These are phyloP conservation scores for Epicoccum nigrum DNA, from an alignment of 2,329 filamentous ascomycete genomes.

Conservation along the genomic window DNA sequence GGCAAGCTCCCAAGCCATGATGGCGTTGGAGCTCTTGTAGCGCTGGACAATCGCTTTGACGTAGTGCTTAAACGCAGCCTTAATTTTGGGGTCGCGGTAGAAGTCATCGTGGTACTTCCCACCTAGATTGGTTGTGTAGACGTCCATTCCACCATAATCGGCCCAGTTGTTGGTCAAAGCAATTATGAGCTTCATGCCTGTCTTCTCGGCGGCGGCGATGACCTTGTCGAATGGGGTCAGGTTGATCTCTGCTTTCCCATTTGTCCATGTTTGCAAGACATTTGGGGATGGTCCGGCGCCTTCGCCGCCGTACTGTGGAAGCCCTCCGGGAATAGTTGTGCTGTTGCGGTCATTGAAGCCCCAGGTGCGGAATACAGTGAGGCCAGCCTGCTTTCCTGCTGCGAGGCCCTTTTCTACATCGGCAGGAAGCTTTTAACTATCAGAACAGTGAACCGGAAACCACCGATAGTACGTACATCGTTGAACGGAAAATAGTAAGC, in stretches of 20 bases:
- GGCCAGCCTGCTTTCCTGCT: slow-evolving; percentile 56
- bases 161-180: slow-evolving; percentile 65
- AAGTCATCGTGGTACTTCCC: slow-evolving; percentile 59
- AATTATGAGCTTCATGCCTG: slow-evolving; percentile 60
- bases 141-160: slow-evolving; percentile 65
- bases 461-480: slow-evolving; percentile 54
- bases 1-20: slow-evolving; percentile 63
- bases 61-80: slow-evolving; percentile 58
- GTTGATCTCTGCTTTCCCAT: slow-evolving; percentile 56
- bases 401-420: slow-evolving; percentile 56
- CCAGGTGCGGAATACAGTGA: slow-evolving; percentile 63
- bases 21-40: slow-evolving; percentile 55
- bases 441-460: too few species aligned
- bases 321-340: slow-evolving; percentile 52
- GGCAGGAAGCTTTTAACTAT: slow-evolving; percentile 56
- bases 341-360: slow-evolving; percentile 64
- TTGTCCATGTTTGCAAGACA: slow-evolving; percentile 53
- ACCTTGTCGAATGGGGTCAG: slow-evolving; percentile 58
- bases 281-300: slow-evolving; percentile 54
- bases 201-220: slow-evolving; percentile 56
- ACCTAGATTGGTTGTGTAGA: slow-evolving; percentile 63
- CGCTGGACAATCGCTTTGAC: slow-evolving; percentile 57
- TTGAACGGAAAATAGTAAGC: slow-evolving; percentile 64
- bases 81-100: slow-evolving; percentile 57
- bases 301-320: slow-evolving; percentile 61